A percentile compares a stretch with the other conserved stretches of the same genome.
These are phyloP conservation scores for Steccherinum ochraceum DNA, from an alignment of 768 basidiomycete genomes.

Conservation along the genomic window DNA sequence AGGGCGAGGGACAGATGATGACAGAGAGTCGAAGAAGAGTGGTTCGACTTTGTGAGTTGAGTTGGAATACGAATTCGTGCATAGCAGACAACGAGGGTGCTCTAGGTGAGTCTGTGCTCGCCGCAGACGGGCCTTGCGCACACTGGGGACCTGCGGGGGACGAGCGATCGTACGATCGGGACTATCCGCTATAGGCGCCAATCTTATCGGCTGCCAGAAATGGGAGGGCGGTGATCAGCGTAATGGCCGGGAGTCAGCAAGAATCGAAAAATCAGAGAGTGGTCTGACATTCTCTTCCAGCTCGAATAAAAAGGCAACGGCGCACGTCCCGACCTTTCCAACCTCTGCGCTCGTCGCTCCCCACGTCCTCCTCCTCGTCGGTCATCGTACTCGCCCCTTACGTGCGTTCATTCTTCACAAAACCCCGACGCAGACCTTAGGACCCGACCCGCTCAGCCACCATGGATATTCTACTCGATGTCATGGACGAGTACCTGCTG, in stretches of 20 bases:
- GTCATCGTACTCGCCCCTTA: neutral
- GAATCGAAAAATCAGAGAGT: conserved; percentile 9
- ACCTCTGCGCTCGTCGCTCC: neutral
- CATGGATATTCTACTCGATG: conserved; percentile 82
- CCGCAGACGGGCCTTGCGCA: no score
- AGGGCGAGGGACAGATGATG: no score
- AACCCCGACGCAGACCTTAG: conserved; percentile 1
- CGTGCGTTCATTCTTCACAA: conserved; percentile 8
- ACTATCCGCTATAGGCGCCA: no score
- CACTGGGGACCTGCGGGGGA: no score
- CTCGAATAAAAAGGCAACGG: neutral
- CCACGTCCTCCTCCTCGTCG: neutral
- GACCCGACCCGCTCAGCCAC: conserved; percentile 3
- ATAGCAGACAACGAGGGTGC: no score
- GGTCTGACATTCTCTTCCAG: conserved; percentile 12
- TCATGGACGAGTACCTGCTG: conserved; percentile 66
- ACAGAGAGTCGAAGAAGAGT: no score
- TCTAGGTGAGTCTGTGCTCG: no score
- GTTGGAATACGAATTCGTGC: no score
- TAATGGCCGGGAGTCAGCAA: neutral
- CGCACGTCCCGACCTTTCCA: neutral
- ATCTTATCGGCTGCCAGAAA: neutral
- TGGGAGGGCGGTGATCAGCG: neutral
- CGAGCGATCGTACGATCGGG: no score
- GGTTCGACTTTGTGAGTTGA: no score